phyloP scores from a whole-genome alignment of 805 yeast genomes.

The Saturnispora sekii region DNA sequence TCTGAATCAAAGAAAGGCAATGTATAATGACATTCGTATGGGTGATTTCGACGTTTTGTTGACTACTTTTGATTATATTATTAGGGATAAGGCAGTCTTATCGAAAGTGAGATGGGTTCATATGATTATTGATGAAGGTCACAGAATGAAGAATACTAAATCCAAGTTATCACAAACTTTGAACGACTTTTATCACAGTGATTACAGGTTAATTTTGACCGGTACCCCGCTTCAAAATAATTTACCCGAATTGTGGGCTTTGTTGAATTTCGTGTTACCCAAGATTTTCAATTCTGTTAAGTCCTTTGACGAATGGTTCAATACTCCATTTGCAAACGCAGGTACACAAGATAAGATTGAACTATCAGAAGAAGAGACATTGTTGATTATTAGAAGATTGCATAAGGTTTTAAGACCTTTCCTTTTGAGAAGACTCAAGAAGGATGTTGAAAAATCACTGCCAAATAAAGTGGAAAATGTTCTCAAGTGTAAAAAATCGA shows the following conservation, averaged over 20 bases:
- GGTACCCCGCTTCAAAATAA: constrained; percentile 86
- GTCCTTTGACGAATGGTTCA: constrained; percentile 84
- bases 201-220: constrained; percentile 69
- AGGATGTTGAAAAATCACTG: constrained; percentile 78
- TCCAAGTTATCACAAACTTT: constrained; percentile 67
- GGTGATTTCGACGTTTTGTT: constrained; percentile 70
- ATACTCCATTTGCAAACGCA: constrained; percentile 79
- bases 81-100: constrained; percentile 63
- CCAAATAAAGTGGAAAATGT: constrained; percentile 82
- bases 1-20: constrained; percentile 56
- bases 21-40: constrained; percentile 52
- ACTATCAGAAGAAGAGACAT: constrained; percentile 76
- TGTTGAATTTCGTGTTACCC: constrained; percentile 72
- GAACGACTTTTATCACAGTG: constrained; percentile 61
- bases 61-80: constrained; percentile 76
- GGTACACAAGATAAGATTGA: constrained; percentile 76
- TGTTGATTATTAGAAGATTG: constrained; percentile 72
- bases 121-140: constrained; percentile 89
- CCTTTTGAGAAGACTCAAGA: constrained; percentile 72
- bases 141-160: constrained; percentile 72
- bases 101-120: constrained; percentile 69
- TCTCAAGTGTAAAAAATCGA: constrained; percentile 67
- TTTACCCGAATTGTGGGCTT: constrained; percentile 79
- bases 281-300: constrained; percentile 78
- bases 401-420: constrained; percentile 83